Base-by-base conservation (phyloP, 2,329 filamentous ascomycete species). In the Dothidotthia symphoricarpi region DNA sequence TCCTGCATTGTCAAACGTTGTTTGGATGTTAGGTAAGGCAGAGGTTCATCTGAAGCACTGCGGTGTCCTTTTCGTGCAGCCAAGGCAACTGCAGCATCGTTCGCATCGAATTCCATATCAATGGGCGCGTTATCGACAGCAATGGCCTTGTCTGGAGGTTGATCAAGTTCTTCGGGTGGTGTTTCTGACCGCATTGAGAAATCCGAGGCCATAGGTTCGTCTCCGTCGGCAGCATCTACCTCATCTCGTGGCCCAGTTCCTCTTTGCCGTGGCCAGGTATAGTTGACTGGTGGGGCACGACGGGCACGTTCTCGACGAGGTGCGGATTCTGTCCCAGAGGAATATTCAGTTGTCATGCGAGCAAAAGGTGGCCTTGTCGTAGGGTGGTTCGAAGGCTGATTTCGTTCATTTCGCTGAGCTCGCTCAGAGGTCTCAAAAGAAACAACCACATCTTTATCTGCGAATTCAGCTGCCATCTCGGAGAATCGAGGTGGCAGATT, bases 1-100 rank as follows among this genome's bases (percentile, higher is more conserved):
- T 47, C 30, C 11, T 39, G 51, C 11, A 64, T 36, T 1, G 33
- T 17, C 1, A 16, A 19, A 30, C 60, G 56, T 33, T 66, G 47
- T n/a, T 37, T 31, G 6, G 17, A 40, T 5, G 45, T 45, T 2
- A 68, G 33, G 36, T 67, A 68, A 4, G 62, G 62, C 8, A 55
- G 28, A 1, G 19, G 39, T n/a, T 42, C 24, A 7, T 17, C 10
- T 8, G 4, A 15, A 14, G 10, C 6, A 25, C 12, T 28, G 10
- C 16, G 16, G 3, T 12, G 15, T 1, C 17, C 19, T 15, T 33
- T 31, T 1, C 29, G 31, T 6, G 40, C 22, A 15, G 22, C 16
- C 10, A 61, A 19, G 8, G 45, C 55, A 3, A 61, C 33, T n/a
- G 22, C 30, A 6, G 59, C 57, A 35, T 59, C 51, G 15, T 56